Evolutionary conservation across 352 stramenopile species (phyloP), one percentile per base, ranked within the genome.

Genomic region (Phytopythium mirpurense): DNA sequence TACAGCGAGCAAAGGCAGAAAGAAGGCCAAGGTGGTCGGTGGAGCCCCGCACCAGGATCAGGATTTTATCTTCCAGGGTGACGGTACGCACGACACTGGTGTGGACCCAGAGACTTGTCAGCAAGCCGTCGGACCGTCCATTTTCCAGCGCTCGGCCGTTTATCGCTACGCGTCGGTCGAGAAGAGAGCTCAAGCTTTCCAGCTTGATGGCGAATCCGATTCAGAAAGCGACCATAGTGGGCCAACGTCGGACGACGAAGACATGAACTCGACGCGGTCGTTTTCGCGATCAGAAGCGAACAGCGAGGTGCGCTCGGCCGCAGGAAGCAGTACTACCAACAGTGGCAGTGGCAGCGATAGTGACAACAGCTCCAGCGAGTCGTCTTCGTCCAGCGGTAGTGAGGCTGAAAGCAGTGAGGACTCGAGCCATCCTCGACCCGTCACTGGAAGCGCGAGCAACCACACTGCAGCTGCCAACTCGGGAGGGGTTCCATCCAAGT

Each of bases 301-400:
- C 35, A 81, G 68, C 19, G 68, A 80, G 27, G 46, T 74, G 14
- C 50, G 70, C 2, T 83, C 65, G 4, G 79, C 57, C n/a, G 64
- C 58, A 2, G 73, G 58, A 35, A 86, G 69, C 52, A 86, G 63
- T 29, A 78, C 72, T 19, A 32, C 5, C 24, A 47, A 47, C 24
- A 90, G 77, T 56, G 75, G 65, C 29, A 84, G 69, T 62, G 77
- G 70, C 12, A 89, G 74, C 26, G 77, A 83, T 12, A 70, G 78
- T 21, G 67, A 67, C 9, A 51, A 62, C 27, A 51, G 51, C 3
- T 83, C 69, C 19, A 60, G 56, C 24, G 69, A 70, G 42, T 79
- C 68, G 11, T 72, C 68, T 23, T 68, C 60, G 27, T 74, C 62
- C 1, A 61, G 54, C 8, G 63, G 40, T 19, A 81, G 65, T 42